Conservation (phyloP, 176 grass and related monocot genomes). For the Phragmites australis region DNA sequence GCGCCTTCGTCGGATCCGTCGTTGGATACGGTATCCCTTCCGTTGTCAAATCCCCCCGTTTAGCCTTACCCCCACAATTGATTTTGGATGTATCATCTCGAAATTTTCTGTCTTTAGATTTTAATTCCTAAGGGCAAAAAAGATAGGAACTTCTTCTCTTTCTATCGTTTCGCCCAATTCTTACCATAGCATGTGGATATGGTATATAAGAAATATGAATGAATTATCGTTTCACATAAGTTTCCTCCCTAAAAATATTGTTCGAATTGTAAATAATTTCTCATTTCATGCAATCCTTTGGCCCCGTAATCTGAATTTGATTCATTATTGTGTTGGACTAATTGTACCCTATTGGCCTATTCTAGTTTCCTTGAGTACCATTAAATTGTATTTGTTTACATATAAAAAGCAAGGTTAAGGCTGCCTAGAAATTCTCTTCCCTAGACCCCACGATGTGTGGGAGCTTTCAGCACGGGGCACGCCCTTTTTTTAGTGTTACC, state of each 20-base stretch:
- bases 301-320: slow-evolving; percentile 4
- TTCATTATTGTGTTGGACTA: background rate
- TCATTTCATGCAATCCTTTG: background rate
- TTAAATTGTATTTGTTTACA: background rate
- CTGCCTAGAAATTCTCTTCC: background rate
- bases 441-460: background rate
- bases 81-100: no score
- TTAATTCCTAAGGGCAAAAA: background rate
- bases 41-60: background rate
- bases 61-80: background rate
- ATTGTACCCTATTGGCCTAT: background rate
- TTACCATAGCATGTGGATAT: background rate
- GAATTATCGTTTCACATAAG: no score
- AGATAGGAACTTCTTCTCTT: background rate
- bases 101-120: background rate
- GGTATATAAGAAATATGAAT: no score
- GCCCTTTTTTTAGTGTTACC: no score
- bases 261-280: background rate
- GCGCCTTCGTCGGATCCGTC: slow-evolving; percentile 77
- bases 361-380: background rate
- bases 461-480: background rate
- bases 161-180: background rate
- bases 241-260: background rate
- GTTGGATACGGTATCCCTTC: slow-evolving; percentile 70
- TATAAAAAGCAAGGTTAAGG: no score